Evolutionary conservation across 352 stramenopile species (phyloP).

Genomic region (Phytophthora pseudosyringae): DNA sequence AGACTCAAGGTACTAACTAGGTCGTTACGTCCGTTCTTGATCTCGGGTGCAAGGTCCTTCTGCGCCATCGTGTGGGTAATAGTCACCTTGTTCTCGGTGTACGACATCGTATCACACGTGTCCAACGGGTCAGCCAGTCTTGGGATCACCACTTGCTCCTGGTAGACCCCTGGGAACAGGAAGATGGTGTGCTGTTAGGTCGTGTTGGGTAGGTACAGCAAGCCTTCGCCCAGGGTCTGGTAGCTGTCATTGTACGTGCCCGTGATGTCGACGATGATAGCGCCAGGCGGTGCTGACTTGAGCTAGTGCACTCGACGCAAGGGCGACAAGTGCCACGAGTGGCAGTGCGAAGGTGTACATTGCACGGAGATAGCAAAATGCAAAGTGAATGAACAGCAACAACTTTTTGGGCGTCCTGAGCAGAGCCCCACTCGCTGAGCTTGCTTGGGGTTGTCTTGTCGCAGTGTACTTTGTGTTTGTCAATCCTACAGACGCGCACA

Average conservation of each 20-base stretch:
- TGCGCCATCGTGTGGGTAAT: constrained; percentile 7
- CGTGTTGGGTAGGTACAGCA: constrained; percentile 7
- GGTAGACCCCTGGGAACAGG: constrained; percentile 10
- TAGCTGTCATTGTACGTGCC: constrained; percentile 7
- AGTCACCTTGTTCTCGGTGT: constrained; percentile 10
- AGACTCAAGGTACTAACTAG: constrained; percentile 1
- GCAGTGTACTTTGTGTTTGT: no score
- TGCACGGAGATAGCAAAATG: not conserved
- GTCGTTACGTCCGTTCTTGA: constrained; percentile 4
- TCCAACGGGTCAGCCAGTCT: not conserved
- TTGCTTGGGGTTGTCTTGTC: no score
- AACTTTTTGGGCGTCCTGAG: no score
- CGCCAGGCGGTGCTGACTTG: not conserved
- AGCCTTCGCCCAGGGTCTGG: constrained; percentile 2
- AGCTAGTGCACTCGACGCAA: not conserved
- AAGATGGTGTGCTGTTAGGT: constrained; percentile 5
- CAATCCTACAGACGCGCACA: no score
- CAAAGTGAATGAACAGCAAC: not conserved
- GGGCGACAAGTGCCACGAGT: not conserved
- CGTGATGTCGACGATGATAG: constrained; percentile 8
- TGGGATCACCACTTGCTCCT: constrained; percentile 6
- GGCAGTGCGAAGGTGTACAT: not conserved
- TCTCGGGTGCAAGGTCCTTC: constrained; percentile 7
- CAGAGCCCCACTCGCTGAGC: no score
- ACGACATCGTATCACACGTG: constrained; percentile 12